Evolutionary conservation across 2,329 filamentous ascomycete species (phyloP).

Genomic region (Xylariaceae sp.): DNA sequence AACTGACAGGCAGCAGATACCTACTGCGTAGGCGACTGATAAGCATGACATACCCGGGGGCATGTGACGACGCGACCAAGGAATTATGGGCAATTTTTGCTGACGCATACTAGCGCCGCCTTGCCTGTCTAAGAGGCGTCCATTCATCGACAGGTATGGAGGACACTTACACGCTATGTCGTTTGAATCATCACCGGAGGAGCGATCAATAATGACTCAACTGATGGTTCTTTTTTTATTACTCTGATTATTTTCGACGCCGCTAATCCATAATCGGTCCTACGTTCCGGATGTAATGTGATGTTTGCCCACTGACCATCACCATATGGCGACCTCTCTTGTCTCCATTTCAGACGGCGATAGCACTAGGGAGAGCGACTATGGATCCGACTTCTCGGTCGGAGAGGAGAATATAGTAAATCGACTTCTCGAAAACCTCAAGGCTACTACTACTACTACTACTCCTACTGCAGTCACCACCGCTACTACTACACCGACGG

Average conservation of each 20-base stretch:
- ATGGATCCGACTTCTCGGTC: constrained; percentile 38
- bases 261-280: neutral
- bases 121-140: too few relatives aligned
- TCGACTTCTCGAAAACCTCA: constrained; percentile 30
- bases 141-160: too few relatives aligned
- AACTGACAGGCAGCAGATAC: too few relatives aligned
- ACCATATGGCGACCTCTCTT: constrained; percentile 15
- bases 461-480: neutral
- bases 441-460: neutral
- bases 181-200: too few relatives aligned
- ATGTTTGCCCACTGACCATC: constrained; percentile 4
- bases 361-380: constrained; percentile 32
- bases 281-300: constrained; percentile 1
- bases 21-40: too few relatives aligned
- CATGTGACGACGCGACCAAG: neutral
- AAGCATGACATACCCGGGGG: neutral
- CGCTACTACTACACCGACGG: neutral
- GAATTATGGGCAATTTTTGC: too few relatives aligned
- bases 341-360: constrained; percentile 5
- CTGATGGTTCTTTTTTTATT: neutral
- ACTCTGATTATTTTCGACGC: neutral
- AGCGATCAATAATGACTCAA: neutral
- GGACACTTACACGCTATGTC: too few relatives aligned
- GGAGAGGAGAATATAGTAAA: constrained; percentile 37
- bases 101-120: too few relatives aligned